A percentile compares a stretch with the other conserved stretches of the same genome.
phyloP scores from a whole-genome alignment of 768 basidiomycete species.

The Hericium coralloides region DNA sequence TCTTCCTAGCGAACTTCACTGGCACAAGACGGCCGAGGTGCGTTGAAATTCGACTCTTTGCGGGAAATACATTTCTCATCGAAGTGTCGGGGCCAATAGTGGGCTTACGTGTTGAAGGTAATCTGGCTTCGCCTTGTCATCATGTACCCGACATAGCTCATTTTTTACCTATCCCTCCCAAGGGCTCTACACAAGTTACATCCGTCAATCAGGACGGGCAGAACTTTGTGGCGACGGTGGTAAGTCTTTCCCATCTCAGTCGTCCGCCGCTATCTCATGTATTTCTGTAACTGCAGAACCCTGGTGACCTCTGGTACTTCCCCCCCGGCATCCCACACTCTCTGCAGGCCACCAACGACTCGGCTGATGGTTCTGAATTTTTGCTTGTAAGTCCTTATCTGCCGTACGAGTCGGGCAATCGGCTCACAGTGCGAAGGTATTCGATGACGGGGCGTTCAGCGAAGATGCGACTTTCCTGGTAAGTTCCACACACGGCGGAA shows the following conservation, averaged over 20 bases:
- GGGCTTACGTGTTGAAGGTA: slow-evolving; percentile 27
- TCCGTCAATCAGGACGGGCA: slow-evolving; percentile 8
- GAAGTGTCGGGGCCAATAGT: slow-evolving; percentile 8
- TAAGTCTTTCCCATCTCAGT: not conserved
- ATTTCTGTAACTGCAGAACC: not conserved
- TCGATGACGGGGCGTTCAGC: slow-evolving; percentile 27
- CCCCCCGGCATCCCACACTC: slow-evolving; percentile 29
- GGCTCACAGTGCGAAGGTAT: slow-evolving; percentile 16
- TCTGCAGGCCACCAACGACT: slow-evolving; percentile 24
- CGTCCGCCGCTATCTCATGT: not conserved
- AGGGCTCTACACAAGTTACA: slow-evolving; percentile 12
- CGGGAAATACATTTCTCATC: not conserved
- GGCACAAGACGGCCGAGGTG: slow-evolving; percentile 24
- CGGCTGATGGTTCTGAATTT: slow-evolving; percentile 24
- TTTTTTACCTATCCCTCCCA: too few relatives aligned
- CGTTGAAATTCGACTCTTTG: not conserved
- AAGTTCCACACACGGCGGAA: not conserved
- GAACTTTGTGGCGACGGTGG: slow-evolving; percentile 8
- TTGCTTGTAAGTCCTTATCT: slow-evolving; percentile 19
- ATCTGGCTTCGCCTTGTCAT: not conserved
- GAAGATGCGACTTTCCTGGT: slow-evolving; percentile 28
- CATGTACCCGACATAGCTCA: too few relatives aligned
- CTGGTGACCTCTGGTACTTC: slow-evolving; percentile 21
- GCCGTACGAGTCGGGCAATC: not conserved
- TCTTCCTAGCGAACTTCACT: slow-evolving; percentile 23